Base-by-base conservation (phyloP, 192 early-diverging fungal genomes). In the Oehlia diaphana region DNA sequence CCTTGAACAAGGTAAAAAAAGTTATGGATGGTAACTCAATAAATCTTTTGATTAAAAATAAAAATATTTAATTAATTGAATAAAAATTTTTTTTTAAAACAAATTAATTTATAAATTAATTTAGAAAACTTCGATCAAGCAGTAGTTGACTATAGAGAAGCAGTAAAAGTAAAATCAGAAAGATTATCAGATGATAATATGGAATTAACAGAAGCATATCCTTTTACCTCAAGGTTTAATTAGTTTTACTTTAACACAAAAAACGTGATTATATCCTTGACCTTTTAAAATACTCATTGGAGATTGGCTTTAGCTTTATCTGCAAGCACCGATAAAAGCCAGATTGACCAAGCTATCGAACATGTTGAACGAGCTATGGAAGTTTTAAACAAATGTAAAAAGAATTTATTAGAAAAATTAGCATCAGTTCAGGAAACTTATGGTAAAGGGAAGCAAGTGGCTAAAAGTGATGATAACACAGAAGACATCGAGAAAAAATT, bases 71-170 rank as follows among this genome's bases (percentile, higher is more conserved):
- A 42, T 7, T 42, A 42, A 42, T 42, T 42, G 7, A 42, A 42
- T 42, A 42, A 42, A 8, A 42, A 42, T 42, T 7, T 7, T 42
- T 42, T 42, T 42, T 42, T 7, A 37, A 37, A 37, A 37, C 0
- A 31, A 31, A 31, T 37, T 42, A 8, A 42, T 42, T 9, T 42
- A 42, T 42, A 42, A 42, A 42, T 42, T 42, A 42, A 42, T 63
- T 70, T 80, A 85, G 92, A 91, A 68, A 91, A 90, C 81, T 92
- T 92, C 85, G 88, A 90, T 67, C 88, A 91, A 77, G 92, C 92
- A 2, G 82, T 91, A 19, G 80, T 85, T 19, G 93, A 94, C 79
- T 92, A 84, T 69, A 70, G 82, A 63, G 83, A 84, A 63, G 90
- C 89, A 2, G 79, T 92, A 21, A 72, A 84, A 16, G 65, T 94